A percentile compares a stretch with the other conserved stretches of the same genome.
phyloP scores from a whole-genome alignment of 148 eudicot species.

The Cornus kousa region DNA sequence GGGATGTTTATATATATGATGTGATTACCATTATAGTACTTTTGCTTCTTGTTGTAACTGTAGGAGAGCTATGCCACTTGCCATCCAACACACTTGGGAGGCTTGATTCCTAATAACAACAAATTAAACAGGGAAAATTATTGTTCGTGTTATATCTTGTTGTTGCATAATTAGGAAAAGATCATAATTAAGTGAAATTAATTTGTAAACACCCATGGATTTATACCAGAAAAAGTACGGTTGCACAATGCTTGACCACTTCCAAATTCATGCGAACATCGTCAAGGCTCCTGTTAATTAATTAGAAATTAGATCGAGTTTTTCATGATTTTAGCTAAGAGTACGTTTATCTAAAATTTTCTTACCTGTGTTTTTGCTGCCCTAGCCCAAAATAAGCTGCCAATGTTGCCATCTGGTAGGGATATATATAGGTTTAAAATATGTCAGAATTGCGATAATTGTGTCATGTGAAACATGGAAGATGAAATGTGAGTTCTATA shows the following conservation, averaged over 20 bases:
- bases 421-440: too few relatives aligned
- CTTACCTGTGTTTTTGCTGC: constrained; percentile 73
- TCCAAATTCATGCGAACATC: constrained; percentile 95
- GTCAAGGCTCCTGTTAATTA: constrained; percentile 36
- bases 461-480: too few relatives aligned
- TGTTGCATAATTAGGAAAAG: not conserved
- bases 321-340: too few relatives aligned
- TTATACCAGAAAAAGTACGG: constrained; percentile 80
- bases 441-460: too few relatives aligned
- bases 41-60: constrained; percentile 75
- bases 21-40: constrained; percentile 27
- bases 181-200: not conserved
- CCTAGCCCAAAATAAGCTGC: constrained; percentile 91
- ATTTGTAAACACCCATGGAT: not conserved
- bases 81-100: constrained; percentile 51
- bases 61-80: constrained; percentile 38
- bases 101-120: constrained; percentile 65
- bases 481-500: too few relatives aligned
- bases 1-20: not conserved
- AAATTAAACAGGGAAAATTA: not conserved
- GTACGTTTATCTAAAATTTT: too few relatives aligned
- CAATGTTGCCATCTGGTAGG: constrained; percentile 78
- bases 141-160: too few relatives aligned
- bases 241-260: constrained; percentile 90
- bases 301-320: too few relatives aligned